These are phyloP conservation scores for Albugo laibachii DNA, from an alignment of 352 stramenopile species.

Conservation along the genomic window DNA sequence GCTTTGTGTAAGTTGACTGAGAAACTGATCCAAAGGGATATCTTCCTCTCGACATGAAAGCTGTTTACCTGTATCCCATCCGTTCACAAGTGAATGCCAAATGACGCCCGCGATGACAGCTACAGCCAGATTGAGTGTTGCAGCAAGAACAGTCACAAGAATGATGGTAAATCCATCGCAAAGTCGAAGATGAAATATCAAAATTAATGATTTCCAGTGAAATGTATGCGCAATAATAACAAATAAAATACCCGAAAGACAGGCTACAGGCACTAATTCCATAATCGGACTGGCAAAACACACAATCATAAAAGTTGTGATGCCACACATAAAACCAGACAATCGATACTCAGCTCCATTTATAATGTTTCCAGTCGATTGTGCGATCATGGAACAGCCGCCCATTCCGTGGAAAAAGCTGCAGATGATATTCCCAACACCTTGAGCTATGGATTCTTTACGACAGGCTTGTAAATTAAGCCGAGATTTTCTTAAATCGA, in stretches of 20 bases:
- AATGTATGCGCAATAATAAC: slow-evolving; percentile 81
- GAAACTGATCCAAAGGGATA: neutral
- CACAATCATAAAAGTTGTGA: slow-evolving; percentile 53
- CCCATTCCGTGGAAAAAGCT: slow-evolving; percentile 86
- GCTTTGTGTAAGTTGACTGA: neutral
- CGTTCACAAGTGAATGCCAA: slow-evolving; percentile 63
- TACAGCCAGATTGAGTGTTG: slow-evolving; percentile 73
- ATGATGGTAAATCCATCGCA: slow-evolving; percentile 62
- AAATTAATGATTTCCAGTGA: slow-evolving; percentile 73
- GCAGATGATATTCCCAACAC: slow-evolving; percentile 81
- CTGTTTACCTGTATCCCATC: slow-evolving; percentile 48
- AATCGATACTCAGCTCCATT: slow-evolving; percentile 62
- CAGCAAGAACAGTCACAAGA: slow-evolving; percentile 65
- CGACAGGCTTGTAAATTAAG: slow-evolving; percentile 33
- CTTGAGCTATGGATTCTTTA: slow-evolving; percentile 75
- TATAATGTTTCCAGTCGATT: slow-evolving; percentile 79
- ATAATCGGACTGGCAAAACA: slow-evolving; percentile 68
- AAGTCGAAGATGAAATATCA: slow-evolving; percentile 50
- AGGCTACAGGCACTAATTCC: slow-evolving; percentile 67
- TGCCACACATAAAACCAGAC: slow-evolving; percentile 36
- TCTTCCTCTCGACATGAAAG: slow-evolving; percentile 14
- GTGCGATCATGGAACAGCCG: slow-evolving; percentile 88
- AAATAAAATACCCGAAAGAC: slow-evolving; percentile 74
- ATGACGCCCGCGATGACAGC: slow-evolving; percentile 72
- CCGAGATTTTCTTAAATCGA: slow-evolving; percentile 72